Base-by-base conservation (phyloP, 2,329 filamentous ascomycete genomes). In the Fusarium pininemorale region DNA sequence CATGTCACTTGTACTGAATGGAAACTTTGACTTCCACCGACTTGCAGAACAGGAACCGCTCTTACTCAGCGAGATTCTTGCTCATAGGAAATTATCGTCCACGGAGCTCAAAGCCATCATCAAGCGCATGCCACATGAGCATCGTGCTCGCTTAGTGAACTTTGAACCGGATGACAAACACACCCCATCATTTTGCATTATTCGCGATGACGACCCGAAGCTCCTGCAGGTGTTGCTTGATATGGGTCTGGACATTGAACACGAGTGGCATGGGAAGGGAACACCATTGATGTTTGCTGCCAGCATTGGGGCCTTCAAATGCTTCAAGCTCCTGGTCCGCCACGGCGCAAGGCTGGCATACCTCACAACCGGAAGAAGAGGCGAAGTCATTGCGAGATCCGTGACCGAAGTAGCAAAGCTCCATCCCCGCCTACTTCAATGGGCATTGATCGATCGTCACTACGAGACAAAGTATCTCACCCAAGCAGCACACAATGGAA, bases 231-330 rank as follows among this genome's bases (percentile, higher is more conserved):
- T 64, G 0, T 44, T 77, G 6, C 38, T 78, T 7, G 62, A 69
- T 4, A 64, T 57, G 37, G 77, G 76, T 3, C 69, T 78, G 24
- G 65, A 77, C 8, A 37, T 64, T 16, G 70, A 75, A n/a, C 51
- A 37, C 3, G 72, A 74, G 20, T 66, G 67, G 41, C 71, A 63
- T 18, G 42, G 48, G 6, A 59, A 58, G 3, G 76, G 76, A 5
- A 75, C 77, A 10, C 65, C 69, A 1, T 56, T 78, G 56, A 77
- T 78, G 75, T 73, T 66, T 51, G 77, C 77, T 18, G 68, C 65
- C 24, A 45, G 41, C 7, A 62, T 77, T 6, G 77, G 74, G 1
- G 64, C 66, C 3, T 44, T 66, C 3, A 32, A 51, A 5, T 65
- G 63, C 13, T 77, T 78, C 66, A 72, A 78, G 45, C 9, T 69